Conservation (phyloP, 75 land plant species). For the Sequoiadendron giganteum region DNA sequence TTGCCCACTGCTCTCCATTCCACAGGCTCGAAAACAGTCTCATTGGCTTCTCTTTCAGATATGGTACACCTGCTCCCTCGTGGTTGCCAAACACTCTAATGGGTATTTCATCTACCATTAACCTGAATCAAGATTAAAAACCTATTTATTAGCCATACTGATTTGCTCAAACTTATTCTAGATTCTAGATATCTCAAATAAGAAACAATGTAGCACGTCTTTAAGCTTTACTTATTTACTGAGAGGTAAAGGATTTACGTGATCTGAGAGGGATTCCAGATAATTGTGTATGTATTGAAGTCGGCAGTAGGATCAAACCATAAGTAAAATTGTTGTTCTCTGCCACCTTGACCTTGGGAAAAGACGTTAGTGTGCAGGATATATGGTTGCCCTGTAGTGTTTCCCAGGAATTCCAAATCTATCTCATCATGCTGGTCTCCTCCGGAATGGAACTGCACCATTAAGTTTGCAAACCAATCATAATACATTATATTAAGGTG, state of each 20-base stretch:
- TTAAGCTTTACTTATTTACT: too few species aligned
- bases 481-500: too few species aligned
- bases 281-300: conserved; percentile 45
- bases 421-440: conserved; percentile 42
- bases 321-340: conserved; percentile 47
- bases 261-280: conserved; percentile 42
- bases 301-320: conserved; percentile 55
- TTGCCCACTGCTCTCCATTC: conserved; percentile 33
- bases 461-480: not conserved
- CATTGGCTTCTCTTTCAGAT: conserved; percentile 23
- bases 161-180: too few species aligned
- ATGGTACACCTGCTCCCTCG: conserved; percentile 18
- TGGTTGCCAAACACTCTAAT: conserved; percentile 22
- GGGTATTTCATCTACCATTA: conserved; percentile 23
- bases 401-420: conserved; percentile 56
- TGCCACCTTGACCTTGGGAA: conserved; percentile 32
- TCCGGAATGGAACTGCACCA: conserved; percentile 32
- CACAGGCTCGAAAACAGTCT: conserved; percentile 24
- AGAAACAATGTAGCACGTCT: too few species aligned
- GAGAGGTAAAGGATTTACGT: conserved; percentile 23
- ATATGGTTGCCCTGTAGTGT: conserved; percentile 44
- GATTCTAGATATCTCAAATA: too few species aligned
- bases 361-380: conserved; percentile 51
- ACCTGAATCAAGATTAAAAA: not conserved
- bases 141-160: not conserved